phyloP scores from a whole-genome alignment of 1,139 yeast genomes.

The Kodamaea derodonti region DNA sequence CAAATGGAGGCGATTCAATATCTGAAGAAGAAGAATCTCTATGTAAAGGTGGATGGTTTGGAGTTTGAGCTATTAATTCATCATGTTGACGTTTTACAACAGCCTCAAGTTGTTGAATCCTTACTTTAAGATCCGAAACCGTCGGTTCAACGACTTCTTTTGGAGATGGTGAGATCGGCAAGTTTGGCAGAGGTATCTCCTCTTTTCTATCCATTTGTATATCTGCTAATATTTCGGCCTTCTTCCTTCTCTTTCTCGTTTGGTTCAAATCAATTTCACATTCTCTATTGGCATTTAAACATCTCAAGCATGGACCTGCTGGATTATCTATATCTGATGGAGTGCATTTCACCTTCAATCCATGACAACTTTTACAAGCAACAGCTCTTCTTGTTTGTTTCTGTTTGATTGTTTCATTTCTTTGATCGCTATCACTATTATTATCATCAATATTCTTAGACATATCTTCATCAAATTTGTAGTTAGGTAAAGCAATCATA shows the following conservation, averaged over 20 bases:
- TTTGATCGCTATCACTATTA: slow-evolving; percentile 1
- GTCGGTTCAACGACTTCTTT: slow-evolving; percentile 21
- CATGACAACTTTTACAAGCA: slow-evolving; percentile 81
- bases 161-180: background rate
- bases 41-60: slow-evolving; percentile 6
- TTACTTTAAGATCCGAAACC: slow-evolving; percentile 15
- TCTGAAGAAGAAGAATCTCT: slow-evolving; percentile 7
- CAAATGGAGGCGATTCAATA: slow-evolving; percentile 24
- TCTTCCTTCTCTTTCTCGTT: slow-evolving; percentile 50
- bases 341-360: slow-evolving; percentile 76
- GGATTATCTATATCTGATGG: slow-evolving; percentile 62
- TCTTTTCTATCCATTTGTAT: slow-evolving; percentile 3
- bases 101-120: slow-evolving; percentile 19
- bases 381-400: slow-evolving; percentile 29
- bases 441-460: background rate
- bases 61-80: slow-evolving; percentile 1
- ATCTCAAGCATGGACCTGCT: slow-evolving; percentile 68
- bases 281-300: slow-evolving; percentile 55
- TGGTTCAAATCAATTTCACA: slow-evolving; percentile 71
- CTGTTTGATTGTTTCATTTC: slow-evolving; percentile 2
- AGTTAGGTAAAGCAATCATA: background rate
- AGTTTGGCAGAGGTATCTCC: background rate
- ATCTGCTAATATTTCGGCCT: slow-evolving; percentile 25
- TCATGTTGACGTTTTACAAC: slow-evolving; percentile 15
- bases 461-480: background rate